These are phyloP conservation scores for Corchorus capsularis DNA, from an alignment of 345 rosid genomes.

Conservation along the genomic window DNA sequence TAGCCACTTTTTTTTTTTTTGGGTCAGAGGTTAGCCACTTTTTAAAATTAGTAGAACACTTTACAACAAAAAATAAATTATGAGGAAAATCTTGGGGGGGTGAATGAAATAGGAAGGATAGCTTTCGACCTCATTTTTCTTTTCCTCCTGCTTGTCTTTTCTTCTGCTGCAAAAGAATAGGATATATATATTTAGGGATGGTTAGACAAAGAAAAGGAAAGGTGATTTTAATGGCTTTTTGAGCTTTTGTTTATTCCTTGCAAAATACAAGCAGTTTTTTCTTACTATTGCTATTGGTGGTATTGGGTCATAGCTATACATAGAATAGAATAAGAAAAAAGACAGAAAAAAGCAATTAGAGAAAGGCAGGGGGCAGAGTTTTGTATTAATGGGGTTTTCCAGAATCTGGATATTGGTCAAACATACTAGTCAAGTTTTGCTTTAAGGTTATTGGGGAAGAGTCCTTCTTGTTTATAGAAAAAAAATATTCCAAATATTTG, in stretches of 20 bases:
- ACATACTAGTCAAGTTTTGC: constrained; percentile 16
- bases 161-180: constrained; percentile 26
- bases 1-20: background rate
- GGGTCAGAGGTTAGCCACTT: background rate
- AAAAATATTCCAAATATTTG: background rate
- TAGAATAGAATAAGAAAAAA: background rate
- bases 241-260: constrained; percentile 12
- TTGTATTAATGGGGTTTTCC: constrained; percentile 19
- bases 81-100: background rate
- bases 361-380: background rate
- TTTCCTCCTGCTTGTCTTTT: constrained; percentile 30
- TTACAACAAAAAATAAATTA: too few relatives aligned
- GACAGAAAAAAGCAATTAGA: background rate
- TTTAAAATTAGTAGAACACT: too few relatives aligned
- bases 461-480: background rate
- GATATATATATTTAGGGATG: constrained; percentile 8
- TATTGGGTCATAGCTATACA: background rate
- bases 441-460: constrained; percentile 15
- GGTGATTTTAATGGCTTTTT: constrained; percentile 17
- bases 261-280: background rate
- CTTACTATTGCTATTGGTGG: background rate
- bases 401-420: constrained; percentile 28
- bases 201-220: constrained; percentile 16
- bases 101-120: constrained; percentile 6
- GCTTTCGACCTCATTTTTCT: constrained; percentile 22